Conservation (phyloP, 345 rosid species). For the Moringa oleifera region DNA sequence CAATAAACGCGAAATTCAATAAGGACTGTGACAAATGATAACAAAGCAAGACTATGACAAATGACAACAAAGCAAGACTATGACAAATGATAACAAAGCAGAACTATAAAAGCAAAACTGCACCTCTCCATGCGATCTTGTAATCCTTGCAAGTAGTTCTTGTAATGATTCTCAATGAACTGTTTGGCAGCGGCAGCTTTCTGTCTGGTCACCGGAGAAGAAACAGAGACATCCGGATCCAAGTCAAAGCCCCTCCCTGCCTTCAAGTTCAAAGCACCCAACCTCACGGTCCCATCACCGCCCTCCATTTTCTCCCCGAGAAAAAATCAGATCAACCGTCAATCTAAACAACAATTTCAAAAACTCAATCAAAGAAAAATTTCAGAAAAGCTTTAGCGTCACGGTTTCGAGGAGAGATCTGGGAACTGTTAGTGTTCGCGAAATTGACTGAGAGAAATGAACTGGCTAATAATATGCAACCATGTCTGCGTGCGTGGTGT, state of each 20-base stretch:
- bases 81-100: background rate
- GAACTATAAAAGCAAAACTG: background rate
- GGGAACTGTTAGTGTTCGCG: conserved; percentile 25
- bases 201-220: conserved; percentile 94
- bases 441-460: conserved; percentile 23
- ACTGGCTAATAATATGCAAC: conserved; percentile 19
- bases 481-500: background rate
- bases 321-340: background rate
- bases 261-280: conserved; percentile 55
- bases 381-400: background rate
- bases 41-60: background rate
- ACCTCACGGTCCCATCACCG: conserved; percentile 75
- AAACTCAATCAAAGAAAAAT: conserved; percentile 10
- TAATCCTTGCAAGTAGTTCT: conserved; percentile 85
- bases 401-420: conserved; percentile 32
- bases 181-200: conserved; percentile 98
- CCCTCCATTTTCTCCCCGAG: conserved; percentile 55
- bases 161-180: conserved; percentile 96
- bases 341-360: background rate
- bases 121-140: conserved; percentile 95
- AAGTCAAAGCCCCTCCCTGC: conserved; percentile 57
- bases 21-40: too few species aligned
- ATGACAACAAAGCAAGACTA: background rate
- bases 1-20: background rate
- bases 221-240: conserved; percentile 66